Conservation (phyloP, 1,284 basidiomycete genomes). For the Cryptococcus sp. region DNA sequence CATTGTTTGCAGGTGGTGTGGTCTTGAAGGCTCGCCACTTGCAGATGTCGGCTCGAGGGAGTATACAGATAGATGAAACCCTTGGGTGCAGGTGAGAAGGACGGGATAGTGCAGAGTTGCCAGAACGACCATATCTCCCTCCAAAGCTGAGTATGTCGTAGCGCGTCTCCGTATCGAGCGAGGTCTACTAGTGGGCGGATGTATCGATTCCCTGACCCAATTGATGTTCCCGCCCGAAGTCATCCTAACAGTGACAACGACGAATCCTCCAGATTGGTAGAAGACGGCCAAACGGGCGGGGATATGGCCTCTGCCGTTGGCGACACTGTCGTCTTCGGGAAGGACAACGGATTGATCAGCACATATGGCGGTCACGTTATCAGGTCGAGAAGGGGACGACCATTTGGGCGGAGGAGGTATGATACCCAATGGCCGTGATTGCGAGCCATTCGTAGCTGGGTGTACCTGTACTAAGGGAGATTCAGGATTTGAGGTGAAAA, state of each 20-base stretch:
- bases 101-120: conserved; percentile 39
- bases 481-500: conserved; percentile 43
- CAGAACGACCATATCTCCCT: conserved; percentile 45
- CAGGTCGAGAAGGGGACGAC: conserved; percentile 48
- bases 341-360: conserved; percentile 41
- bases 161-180: conserved; percentile 22
- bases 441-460: conserved; percentile 1
- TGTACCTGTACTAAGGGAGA: conserved; percentile 51
- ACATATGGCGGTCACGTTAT: conserved; percentile 47
- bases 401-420: conserved; percentile 53
- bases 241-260: conserved; percentile 31
- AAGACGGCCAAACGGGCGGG: conserved; percentile 47
- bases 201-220: conserved; percentile 41
- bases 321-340: conserved; percentile 9
- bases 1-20: conserved; percentile 37
- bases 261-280: conserved; percentile 52
- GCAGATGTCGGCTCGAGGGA: conserved; percentile 11
- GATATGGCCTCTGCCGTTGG: conserved; percentile 4
- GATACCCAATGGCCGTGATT: conserved; percentile 36
- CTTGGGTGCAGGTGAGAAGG: conserved; percentile 43
- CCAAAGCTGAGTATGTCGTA: conserved; percentile 12
- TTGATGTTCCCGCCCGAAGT: conserved; percentile 7
- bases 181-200: conserved; percentile 26
- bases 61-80: conserved; percentile 46
- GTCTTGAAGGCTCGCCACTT: conserved; percentile 1